A percentile compares a stretch with the other conserved stretches of the same genome.
phyloP scores from a whole-genome alignment of 176 grass and related monocot genomes.

The Zizania latifolia region DNA sequence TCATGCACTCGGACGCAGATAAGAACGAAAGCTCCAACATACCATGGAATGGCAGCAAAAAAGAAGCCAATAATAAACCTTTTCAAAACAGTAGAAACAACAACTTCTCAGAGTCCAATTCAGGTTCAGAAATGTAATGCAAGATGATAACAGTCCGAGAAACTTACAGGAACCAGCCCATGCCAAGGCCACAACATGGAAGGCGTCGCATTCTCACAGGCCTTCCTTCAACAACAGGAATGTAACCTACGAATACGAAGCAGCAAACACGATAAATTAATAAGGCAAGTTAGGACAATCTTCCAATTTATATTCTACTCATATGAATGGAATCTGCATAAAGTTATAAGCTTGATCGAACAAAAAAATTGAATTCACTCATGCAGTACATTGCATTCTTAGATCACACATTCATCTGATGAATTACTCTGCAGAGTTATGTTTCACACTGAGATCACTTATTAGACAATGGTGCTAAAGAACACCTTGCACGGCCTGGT shows the following conservation, averaged over 20 bases:
- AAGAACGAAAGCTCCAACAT: constrained; percentile 83
- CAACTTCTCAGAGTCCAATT: constrained; percentile 15
- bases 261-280: neutral
- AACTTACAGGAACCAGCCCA: constrained; percentile 91
- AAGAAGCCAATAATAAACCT: constrained; percentile 94
- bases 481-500: constrained; percentile 68
- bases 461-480: neutral
- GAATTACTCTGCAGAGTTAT: neutral
- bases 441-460: neutral
- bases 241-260: constrained; percentile 62
- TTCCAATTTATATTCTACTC: neutral
- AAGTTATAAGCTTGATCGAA: neutral
- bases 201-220: constrained; percentile 76
- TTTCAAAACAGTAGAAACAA: constrained; percentile 24
- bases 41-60: constrained; percentile 93
- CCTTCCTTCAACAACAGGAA: constrained; percentile 73
- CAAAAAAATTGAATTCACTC: neutral
- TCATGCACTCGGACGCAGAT: constrained; percentile 74
- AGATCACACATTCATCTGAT: neutral
- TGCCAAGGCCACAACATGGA: constrained; percentile 81
- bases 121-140: neutral
- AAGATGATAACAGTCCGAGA: constrained; percentile 12
- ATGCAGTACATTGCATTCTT: neutral
- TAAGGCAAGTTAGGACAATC: neutral
- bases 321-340: neutral